Base-by-base conservation (phyloP, 495 filamentous ascomycete genomes). In the Parmelia sp. region DNA sequence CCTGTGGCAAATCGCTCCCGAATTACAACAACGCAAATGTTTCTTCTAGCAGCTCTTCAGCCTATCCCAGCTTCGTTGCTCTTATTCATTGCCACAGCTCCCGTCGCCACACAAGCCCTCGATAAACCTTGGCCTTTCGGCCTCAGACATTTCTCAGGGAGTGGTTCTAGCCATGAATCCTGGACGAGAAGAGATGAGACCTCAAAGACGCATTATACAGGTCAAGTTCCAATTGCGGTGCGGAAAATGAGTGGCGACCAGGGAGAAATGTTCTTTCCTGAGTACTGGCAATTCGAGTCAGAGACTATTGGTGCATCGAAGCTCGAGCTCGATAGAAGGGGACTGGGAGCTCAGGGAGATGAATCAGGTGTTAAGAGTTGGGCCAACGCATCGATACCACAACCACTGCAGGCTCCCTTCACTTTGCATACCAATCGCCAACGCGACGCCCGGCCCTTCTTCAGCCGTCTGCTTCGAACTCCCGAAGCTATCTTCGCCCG, bases 201-300 rank as follows among this genome's bases (percentile, higher is more conserved):
- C 25, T 4, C 29, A n/a, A 23, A 45, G 15, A 21, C 57, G 77
- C 55, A 68, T 70, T 58, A 37, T 77, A 40, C 58, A 60, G 17
- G 65, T 49, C 74, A 75, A 59, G 70, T 64, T 25, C 77, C 79
- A 2, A 68, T 77, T 17, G 82, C 73, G 19, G 75, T 90, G 27
- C 75, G 77, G 61, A 97, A 96, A 71, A 96, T 96, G 90, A 86
- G 83, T 57, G 76, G 72, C 7, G 90, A 96, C 71, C 84, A 89
- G 64, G 87, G 88, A 42, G 90, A 95, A 73, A 97, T 93, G 77
- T 93, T 97, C 76, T 87, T 86, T 68, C 77, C 77, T 40, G 76
- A 83, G 37, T 84, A 85, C 68, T 85, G 87, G 86, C 72, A 77
- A 36, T 87, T 85, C 62, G 77, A 71, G 19, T 45, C 64, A 47